Evolutionary conservation across 805 yeast genomes (phyloP).

Genomic region (Zygotorulaspora danielsina): DNA sequence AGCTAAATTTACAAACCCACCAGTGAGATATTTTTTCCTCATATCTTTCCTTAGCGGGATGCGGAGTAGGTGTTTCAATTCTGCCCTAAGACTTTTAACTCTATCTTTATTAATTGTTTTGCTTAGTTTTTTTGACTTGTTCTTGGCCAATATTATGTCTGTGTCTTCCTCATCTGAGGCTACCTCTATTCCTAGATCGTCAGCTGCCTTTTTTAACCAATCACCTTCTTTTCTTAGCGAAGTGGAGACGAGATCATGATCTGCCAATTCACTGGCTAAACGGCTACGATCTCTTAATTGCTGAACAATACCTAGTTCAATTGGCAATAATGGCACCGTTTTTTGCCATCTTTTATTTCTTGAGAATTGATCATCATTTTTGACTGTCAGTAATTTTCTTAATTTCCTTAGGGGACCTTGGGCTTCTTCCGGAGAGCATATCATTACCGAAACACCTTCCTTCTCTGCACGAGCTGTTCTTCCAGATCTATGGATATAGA

Average conservation of each 20-base stretch:
- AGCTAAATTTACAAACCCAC: constrained; percentile 74
- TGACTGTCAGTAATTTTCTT: constrained; percentile 48
- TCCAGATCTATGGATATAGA: constrained; percentile 93
- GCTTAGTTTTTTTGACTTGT: constrained; percentile 51
- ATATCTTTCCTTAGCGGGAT: constrained; percentile 57
- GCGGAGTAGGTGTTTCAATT: constrained; percentile 50
- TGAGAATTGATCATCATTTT: constrained; percentile 17
- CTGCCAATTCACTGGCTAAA: constrained; percentile 72
- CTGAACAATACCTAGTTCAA: constrained; percentile 67
- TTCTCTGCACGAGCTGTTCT: constrained; percentile 95
- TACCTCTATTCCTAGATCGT: constrained; percentile 80
- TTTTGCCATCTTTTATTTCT: constrained; percentile 44
- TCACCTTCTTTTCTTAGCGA: constrained; percentile 62
- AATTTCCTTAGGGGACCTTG: constrained; percentile 80
- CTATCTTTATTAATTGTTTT: constrained; percentile 53
- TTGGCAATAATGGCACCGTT: constrained; percentile 64
- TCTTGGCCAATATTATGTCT: constrained; percentile 49
- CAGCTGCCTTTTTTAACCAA: constrained; percentile 90
- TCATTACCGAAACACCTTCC: constrained; percentile 91
- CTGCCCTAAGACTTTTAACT: constrained; percentile 42
- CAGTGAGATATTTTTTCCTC: constrained; percentile 71
- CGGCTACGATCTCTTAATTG: constrained; percentile 66
- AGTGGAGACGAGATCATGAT: constrained; percentile 56
- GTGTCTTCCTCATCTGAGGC: constrained; percentile 59
- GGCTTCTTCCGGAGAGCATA: constrained; percentile 92